A percentile compares a stretch with the other conserved stretches of the same genome.
Conservation (phyloP, 2,329 filamentous ascomycete genomes). For the Celoporthe dispersa region DNA sequence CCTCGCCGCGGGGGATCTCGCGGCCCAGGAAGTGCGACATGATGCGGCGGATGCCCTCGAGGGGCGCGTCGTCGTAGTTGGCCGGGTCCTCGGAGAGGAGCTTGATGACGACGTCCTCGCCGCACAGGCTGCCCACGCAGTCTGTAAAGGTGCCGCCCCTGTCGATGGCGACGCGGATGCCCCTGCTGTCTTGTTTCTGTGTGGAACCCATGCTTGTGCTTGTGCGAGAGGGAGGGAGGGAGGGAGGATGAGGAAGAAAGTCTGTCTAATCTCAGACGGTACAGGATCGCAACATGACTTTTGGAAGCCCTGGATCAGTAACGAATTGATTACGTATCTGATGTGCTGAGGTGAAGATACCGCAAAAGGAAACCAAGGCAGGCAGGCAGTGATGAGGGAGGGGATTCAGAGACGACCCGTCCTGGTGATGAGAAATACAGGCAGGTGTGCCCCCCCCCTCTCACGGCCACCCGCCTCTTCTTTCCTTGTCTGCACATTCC, state of each 20-base stretch:
- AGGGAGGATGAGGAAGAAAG: neutral
- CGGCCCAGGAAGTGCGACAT: slow-evolving; percentile 75
- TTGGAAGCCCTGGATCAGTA: neutral
- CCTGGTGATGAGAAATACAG: neutral
- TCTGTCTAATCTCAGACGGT: neutral
- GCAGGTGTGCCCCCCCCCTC: neutral
- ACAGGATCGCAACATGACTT: neutral
- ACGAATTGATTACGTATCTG: too few species aligned
- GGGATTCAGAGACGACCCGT: neutral
- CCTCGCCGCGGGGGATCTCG: slow-evolving; percentile 78
- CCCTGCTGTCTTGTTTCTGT: slow-evolving; percentile 52
- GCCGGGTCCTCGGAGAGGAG: slow-evolving; percentile 86
- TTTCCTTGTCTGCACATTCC: neutral
- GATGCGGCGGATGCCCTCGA: slow-evolving; percentile 88
- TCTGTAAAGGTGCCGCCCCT: slow-evolving; percentile 92
- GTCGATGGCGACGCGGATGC: slow-evolving; percentile 76
- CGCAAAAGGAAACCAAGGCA: too few species aligned
- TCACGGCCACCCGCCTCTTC: neutral
- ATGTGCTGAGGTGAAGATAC: too few species aligned
- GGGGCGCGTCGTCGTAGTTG: slow-evolving; percentile 88
- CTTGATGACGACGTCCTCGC: slow-evolving; percentile 44
- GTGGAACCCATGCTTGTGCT: slow-evolving; percentile 42
- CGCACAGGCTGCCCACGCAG: slow-evolving; percentile 77
- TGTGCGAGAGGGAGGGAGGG: neutral
- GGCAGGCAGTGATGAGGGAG: too few species aligned